Evolutionary conservation across 306 rosid species (phyloP).

Genomic region (Senna tora): DNA sequence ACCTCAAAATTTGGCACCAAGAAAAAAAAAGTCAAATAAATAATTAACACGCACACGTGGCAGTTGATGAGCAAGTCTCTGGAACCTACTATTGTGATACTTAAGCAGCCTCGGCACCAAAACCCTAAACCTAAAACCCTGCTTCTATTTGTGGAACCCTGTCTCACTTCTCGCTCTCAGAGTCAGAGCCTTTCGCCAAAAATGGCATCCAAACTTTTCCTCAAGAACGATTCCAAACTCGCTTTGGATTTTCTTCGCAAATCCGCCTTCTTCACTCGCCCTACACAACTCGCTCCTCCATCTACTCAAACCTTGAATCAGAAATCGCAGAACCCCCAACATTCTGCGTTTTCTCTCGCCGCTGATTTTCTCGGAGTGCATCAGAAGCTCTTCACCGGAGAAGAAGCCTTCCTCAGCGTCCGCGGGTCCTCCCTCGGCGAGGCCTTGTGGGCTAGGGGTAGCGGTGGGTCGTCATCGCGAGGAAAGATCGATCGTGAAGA

Average conservation of each 20-base stretch:
- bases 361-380: not conserved
- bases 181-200: not conserved
- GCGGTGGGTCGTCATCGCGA: not conserved
- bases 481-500: not conserved
- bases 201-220: slow-evolving; percentile 30
- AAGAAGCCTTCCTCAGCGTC: not conserved
- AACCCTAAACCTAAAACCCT: slow-evolving; percentile 36
- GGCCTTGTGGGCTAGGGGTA: not conserved
- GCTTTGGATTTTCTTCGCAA: slow-evolving; percentile 20
- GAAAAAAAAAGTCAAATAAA: too few species aligned
- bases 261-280: not conserved
- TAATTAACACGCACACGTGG: not conserved
- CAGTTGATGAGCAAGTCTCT: not conserved
- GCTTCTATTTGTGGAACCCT: not conserved
- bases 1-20: too few species aligned
- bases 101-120: not conserved
- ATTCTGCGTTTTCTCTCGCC: too few species aligned
- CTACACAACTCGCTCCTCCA: not conserved
- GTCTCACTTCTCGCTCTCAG: not conserved
- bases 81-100: slow-evolving; percentile 18
- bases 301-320: not conserved
- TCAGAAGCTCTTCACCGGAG: not conserved
- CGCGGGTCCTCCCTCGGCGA: not conserved
- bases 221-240: not conserved
- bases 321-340: not conserved